Conservation (phyloP, 2,329 filamentous ascomycete genomes). For the Pseudocercospora pini-densiflorae region DNA sequence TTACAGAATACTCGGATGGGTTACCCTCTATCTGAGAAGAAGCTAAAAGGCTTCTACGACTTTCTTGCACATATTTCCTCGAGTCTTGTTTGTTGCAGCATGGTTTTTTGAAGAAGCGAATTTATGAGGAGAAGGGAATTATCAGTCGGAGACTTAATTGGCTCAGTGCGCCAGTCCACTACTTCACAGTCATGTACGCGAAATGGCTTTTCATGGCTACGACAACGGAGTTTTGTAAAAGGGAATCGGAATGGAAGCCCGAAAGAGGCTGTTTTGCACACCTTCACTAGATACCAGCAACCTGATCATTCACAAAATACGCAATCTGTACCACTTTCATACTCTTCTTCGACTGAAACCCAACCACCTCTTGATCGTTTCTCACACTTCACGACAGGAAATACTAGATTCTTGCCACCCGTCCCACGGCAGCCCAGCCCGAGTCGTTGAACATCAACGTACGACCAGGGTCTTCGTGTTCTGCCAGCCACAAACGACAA, state of each 20-base stretch:
- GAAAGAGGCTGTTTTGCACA: conserved; percentile 4
- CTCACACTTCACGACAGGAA: background rate
- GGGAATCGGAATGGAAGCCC: background rate
- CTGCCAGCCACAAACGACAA: background rate
- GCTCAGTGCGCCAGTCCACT: background rate
- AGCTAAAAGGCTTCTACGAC: conserved; percentile 24
- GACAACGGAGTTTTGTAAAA: conserved; percentile 1
- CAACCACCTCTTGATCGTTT: background rate
- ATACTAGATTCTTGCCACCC: background rate
- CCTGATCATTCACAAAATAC: background rate
- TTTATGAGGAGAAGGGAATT: background rate
- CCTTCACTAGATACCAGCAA: conserved; percentile 4
- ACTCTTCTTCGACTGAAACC: background rate
- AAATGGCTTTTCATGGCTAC: conserved; percentile 4
- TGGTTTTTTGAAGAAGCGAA: background rate
- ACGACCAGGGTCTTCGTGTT: background rate
- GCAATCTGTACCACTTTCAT: background rate
- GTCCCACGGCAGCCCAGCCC: background rate
- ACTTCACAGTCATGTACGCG: conserved; percentile 1
- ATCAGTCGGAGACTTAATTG: conserved; percentile 1
- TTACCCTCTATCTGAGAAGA: conserved; percentile 56
- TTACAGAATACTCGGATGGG: conserved; percentile 71
- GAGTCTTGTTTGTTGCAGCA: conserved; percentile 1
- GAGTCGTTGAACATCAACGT: background rate
- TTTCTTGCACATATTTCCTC: conserved; percentile 12